Percentiles rank a stretch among this genome's conserved stretches.
Conservation (phyloP, 176 grass and related monocot species). For the Carex cristatella region DNA sequence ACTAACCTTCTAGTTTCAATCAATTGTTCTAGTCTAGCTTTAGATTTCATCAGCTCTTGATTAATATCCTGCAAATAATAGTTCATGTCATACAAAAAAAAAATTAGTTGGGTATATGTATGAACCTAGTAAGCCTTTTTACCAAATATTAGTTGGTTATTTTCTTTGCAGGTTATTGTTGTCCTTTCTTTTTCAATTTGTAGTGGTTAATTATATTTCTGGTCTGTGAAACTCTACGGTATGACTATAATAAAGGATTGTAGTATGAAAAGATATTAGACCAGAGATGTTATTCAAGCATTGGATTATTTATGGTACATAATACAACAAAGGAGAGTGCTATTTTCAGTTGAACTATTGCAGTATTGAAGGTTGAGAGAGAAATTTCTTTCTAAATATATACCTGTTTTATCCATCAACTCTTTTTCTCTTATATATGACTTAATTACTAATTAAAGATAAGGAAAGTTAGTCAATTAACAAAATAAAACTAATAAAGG, state of each 20-base stretch:
- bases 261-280: neutral
- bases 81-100: neutral
- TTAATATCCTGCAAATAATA: neutral
- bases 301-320: neutral
- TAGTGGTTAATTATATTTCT: too few relatives aligned
- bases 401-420: too few relatives aligned
- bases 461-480: too few relatives aligned
- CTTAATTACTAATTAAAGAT: too few relatives aligned
- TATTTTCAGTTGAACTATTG: too few relatives aligned
- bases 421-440: too few relatives aligned
- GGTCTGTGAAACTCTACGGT: neutral
- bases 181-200: neutral
- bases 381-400: too few relatives aligned
- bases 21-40: neutral
- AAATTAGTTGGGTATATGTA: neutral
- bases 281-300: neutral
- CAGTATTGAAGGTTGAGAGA: too few relatives aligned
- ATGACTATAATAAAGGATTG: neutral
- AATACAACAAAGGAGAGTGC: neutral
- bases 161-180: neutral
- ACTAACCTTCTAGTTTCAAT: neutral
- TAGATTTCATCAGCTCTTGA: neutral
- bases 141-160: neutral
- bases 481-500: too few relatives aligned
- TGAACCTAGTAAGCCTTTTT: neutral